A percentile compares a stretch with the other conserved stretches of the same genome.
These are phyloP conservation scores for Fusarium sp. DNA, from an alignment of 2,329 filamentous ascomycete species.

Conservation along the genomic window DNA sequence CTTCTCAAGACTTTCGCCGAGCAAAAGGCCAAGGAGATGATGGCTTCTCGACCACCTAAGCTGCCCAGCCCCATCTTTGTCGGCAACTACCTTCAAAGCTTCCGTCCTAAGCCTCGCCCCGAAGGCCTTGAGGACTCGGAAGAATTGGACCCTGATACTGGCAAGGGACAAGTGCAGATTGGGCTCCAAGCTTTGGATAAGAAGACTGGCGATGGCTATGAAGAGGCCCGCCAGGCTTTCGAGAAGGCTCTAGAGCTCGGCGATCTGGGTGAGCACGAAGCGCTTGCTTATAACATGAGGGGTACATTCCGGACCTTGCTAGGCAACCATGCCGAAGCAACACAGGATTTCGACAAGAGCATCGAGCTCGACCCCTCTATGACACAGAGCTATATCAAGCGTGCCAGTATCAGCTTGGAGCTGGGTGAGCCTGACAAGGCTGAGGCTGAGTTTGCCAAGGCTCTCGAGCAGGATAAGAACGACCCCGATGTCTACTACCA, in stretches of 20 bases:
- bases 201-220: slow-evolving; percentile 91
- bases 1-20: slow-evolving; percentile 97
- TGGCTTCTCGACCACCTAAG: slow-evolving; percentile 85
- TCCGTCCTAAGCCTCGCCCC: slow-evolving; percentile 84
- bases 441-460: slow-evolving; percentile 85
- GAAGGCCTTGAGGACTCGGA: slow-evolving; percentile 81
- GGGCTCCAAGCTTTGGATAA: slow-evolving; percentile 83
- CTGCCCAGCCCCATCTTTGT: slow-evolving; percentile 96
- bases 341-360: slow-evolving; percentile 89
- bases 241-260: slow-evolving; percentile 86
- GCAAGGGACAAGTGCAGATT: slow-evolving; percentile 85
- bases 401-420: slow-evolving; percentile 97
- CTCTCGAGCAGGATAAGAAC: slow-evolving; percentile 82
- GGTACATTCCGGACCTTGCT: slow-evolving; percentile 95
- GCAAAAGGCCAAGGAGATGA: slow-evolving; percentile 89
- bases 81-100: slow-evolving; percentile 98
- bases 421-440: slow-evolving; percentile 88
- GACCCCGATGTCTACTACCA: slow-evolving; percentile 99
- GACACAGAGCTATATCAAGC: slow-evolving; percentile 98
- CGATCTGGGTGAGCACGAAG: slow-evolving; percentile 83
- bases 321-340: slow-evolving; percentile 84
- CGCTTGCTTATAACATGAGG: slow-evolving; percentile 94
- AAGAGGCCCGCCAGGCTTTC: slow-evolving; percentile 86
- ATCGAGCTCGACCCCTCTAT: slow-evolving; percentile 87
- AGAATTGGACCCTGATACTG: slow-evolving; percentile 80